Percentiles rank a stretch among this genome's conserved stretches.
Conservation (phyloP, 306 rosid species). For the Canavalia gladiata region DNA sequence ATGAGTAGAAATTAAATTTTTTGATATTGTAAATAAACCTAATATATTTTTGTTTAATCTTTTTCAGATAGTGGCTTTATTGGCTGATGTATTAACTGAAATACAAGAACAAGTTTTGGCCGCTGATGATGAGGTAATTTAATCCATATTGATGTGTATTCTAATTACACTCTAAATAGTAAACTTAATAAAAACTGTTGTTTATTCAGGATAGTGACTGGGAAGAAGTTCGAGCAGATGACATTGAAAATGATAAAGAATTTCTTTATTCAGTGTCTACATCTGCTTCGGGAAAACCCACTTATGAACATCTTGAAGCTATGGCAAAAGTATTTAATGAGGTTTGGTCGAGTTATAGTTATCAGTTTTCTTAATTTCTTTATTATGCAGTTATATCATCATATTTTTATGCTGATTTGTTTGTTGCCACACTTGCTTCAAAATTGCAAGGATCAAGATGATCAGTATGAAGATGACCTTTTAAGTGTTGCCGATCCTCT, state of each 20-base stretch:
- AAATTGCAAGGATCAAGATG: constrained; percentile 75
- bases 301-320: constrained; percentile 82
- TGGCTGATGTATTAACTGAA: constrained; percentile 88
- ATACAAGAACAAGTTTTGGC: constrained; percentile 86
- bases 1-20: constrained; percentile 12
- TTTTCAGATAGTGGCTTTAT: constrained; percentile 80
- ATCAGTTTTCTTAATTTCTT: background rate
- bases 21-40: background rate
- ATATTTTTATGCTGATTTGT: constrained; percentile 5
- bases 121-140: constrained; percentile 71
- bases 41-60: background rate
- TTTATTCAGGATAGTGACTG: constrained; percentile 85
- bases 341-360: constrained; percentile 59
- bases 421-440: constrained; percentile 49
- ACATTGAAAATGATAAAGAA: constrained; percentile 59
- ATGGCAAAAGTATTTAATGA: constrained; percentile 82
- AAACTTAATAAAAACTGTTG: constrained; percentile 31
- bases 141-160: constrained; percentile 13
- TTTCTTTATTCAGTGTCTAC: constrained; percentile 63
- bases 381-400: constrained; percentile 26
- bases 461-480: constrained; percentile 79
- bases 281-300: constrained; percentile 64
- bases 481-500: constrained; percentile 84
- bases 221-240: constrained; percentile 82
- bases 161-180: constrained; percentile 19